These are phyloP conservation scores for Phaeosphaeria sp. DNA, from an alignment of 2,329 filamentous ascomycete species.

Conservation along the genomic window DNA sequence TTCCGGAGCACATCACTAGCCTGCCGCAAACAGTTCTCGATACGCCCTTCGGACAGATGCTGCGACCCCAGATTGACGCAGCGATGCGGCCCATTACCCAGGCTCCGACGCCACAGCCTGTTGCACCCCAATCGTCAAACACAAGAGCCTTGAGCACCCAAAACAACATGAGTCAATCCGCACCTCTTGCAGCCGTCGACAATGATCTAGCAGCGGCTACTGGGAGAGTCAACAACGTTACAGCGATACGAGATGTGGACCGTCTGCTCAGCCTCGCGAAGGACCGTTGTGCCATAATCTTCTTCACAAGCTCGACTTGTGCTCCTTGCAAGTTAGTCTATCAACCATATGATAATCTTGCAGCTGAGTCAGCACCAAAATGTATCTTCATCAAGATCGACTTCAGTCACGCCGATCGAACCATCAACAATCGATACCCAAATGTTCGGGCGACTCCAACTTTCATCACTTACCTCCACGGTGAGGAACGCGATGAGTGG, in stretches of 20 bases:
- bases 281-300: slow-evolving; percentile 77
- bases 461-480: slow-evolving; percentile 82
- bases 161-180: slow-evolving; percentile 13
- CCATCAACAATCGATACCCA: slow-evolving; percentile 66
- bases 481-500: slow-evolving; percentile 80
- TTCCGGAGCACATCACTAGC: slow-evolving; percentile 83
- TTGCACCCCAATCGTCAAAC: slow-evolving; percentile 18
- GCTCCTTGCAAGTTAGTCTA: slow-evolving; percentile 84
- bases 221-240: slow-evolving; percentile 67
- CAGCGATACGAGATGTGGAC: slow-evolving; percentile 66
- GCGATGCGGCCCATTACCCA: slow-evolving; percentile 69
- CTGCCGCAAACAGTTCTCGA: slow-evolving; percentile 85
- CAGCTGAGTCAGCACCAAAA: slow-evolving; percentile 72
- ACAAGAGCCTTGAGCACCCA: slow-evolving; percentile 8
- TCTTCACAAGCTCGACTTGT: slow-evolving; percentile 91
- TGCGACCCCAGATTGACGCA: slow-evolving; percentile 75
- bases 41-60: slow-evolving; percentile 86
- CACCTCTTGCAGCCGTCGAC: slow-evolving; percentile 12
- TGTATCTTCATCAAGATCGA: slow-evolving; percentile 84
- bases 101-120: slow-evolving; percentile 55
- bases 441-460: slow-evolving; percentile 81
- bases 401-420: slow-evolving; percentile 58
- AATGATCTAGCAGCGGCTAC: slow-evolving; percentile 26
- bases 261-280: slow-evolving; percentile 65
- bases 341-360: slow-evolving; percentile 80